These are phyloP conservation scores for Herpotrichia juniperi DNA, from an alignment of 2,329 filamentous ascomycete genomes.

Conservation along the genomic window DNA sequence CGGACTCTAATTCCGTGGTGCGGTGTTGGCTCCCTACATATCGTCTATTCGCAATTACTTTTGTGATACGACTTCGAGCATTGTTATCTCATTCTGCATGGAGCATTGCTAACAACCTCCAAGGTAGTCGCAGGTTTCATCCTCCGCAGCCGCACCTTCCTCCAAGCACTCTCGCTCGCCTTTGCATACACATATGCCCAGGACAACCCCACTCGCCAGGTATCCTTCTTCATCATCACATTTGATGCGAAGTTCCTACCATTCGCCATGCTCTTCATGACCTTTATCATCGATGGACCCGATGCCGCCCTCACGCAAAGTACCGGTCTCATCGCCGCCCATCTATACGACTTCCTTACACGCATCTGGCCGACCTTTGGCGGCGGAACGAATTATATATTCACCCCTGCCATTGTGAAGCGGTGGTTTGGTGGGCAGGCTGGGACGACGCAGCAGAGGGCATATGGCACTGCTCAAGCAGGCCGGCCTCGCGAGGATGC, in stretches of 20 bases:
- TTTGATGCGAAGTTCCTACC: constrained; percentile 85
- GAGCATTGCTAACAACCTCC: constrained; percentile 36
- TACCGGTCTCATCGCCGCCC: constrained; percentile 84
- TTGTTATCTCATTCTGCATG: background rate
- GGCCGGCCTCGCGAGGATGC: constrained; percentile 17
- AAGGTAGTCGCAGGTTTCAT: constrained; percentile 61
- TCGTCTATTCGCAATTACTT: constrained; percentile 14
- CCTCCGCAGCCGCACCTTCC: constrained; percentile 59
- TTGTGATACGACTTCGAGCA: constrained; percentile 3
- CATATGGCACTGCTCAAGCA: constrained; percentile 68
- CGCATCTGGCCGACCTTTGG: constrained; percentile 89
- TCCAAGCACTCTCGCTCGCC: constrained; percentile 72
- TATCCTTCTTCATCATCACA: constrained; percentile 80
- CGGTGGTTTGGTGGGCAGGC: constrained; percentile 64
- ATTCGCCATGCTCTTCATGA: constrained; percentile 76
- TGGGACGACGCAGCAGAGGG: constrained; percentile 53
- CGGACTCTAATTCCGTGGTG: constrained; percentile 61
- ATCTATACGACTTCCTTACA: constrained; percentile 88
- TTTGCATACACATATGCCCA: constrained; percentile 85
- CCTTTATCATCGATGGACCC: constrained; percentile 70
- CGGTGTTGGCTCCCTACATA: constrained; percentile 72
- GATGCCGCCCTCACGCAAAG: constrained; percentile 65
- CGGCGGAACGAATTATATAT: constrained; percentile 76
- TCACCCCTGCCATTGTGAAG: constrained; percentile 75
- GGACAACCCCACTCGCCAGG: constrained; percentile 78